These are phyloP conservation scores for Botryobasidium botryosum DNA, from an alignment of 768 basidiomycete genomes.

Conservation along the genomic window DNA sequence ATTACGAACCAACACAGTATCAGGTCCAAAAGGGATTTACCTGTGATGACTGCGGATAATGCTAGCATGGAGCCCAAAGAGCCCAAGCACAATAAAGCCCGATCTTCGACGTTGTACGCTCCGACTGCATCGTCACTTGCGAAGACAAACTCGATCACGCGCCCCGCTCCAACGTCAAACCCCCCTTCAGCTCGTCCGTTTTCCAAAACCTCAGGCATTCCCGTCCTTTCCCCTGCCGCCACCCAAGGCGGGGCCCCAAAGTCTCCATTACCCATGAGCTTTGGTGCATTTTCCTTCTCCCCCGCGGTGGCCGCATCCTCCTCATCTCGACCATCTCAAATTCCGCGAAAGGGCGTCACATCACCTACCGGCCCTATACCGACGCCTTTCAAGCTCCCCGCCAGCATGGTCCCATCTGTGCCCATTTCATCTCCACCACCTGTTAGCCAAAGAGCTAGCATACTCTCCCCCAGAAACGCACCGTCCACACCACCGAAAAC, in stretches of 20 bases:
- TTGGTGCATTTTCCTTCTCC: neutral
- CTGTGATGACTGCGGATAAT: too few species aligned
- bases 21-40: too few species aligned
- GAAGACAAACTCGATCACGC: too few species aligned
- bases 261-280: neutral
- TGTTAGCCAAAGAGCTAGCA: too few species aligned
- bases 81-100: too few species aligned
- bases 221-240: neutral
- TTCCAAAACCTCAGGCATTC: neutral
- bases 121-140: conserved; percentile 10
- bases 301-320: neutral
- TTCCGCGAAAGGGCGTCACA: neutral
- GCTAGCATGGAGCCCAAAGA: too few species aligned
- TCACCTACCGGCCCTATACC: neutral
- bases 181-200: neutral
- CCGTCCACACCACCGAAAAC: too few species aligned
- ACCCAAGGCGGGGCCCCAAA: neutral
- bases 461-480: too few species aligned
- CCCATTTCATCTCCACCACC: neutral
- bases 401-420: neutral
- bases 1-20: too few species aligned
- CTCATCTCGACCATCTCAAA: neutral
- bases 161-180: neutral
- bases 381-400: neutral
- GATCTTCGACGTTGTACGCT: conserved; percentile 9